These are phyloP conservation scores for Bipolaris sorokiniana DNA, from an alignment of 2,329 filamentous ascomycete genomes.

Conservation along the genomic window DNA sequence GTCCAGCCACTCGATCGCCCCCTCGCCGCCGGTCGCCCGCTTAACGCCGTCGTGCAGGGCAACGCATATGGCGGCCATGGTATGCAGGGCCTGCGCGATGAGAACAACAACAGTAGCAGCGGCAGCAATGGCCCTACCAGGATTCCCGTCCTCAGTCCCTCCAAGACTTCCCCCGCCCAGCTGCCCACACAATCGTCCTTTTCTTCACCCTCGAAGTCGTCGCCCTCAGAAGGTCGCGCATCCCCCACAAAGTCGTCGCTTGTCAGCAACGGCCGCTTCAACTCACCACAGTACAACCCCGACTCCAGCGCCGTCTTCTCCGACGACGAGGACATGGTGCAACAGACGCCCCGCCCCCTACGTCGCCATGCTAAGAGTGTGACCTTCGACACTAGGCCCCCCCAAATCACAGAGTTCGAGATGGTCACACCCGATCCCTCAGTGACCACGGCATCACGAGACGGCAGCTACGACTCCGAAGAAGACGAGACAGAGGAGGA, in stretches of 20 bases:
- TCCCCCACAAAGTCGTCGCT: constrained; percentile 93
- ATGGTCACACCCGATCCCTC: constrained; percentile 97
- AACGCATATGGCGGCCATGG: constrained; percentile 70
- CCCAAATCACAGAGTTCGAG: constrained; percentile 96
- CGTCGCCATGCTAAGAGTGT: constrained; percentile 94
- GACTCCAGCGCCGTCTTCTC: constrained; percentile 44
- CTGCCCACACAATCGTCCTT: constrained; percentile 62
- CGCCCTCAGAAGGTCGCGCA: constrained; percentile 53
- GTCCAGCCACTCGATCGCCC: constrained; percentile 82
- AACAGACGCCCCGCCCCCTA: constrained; percentile 68
- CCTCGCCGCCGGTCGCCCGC: constrained; percentile 66
- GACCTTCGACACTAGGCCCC: constrained; percentile 92
- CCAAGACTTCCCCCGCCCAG: constrained; percentile 60
- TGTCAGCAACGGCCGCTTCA: constrained; percentile 66
- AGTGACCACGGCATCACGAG: constrained; percentile 83
- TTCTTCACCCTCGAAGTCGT: constrained; percentile 31
- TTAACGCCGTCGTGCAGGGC: constrained; percentile 68
- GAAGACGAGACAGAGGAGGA: constrained; percentile 72
- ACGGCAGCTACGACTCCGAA: constrained; percentile 86
- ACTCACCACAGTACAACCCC: constrained; percentile 50
- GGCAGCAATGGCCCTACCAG: constrained; percentile 65
- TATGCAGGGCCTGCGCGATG: constrained; percentile 53
- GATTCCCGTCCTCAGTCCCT: constrained; percentile 64
- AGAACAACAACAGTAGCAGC: constrained; percentile 38
- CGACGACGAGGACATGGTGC: constrained; percentile 61